Evolutionary conservation across 2,329 filamentous ascomycete genomes (phyloP).

Genomic region (Xylaria sp.): DNA sequence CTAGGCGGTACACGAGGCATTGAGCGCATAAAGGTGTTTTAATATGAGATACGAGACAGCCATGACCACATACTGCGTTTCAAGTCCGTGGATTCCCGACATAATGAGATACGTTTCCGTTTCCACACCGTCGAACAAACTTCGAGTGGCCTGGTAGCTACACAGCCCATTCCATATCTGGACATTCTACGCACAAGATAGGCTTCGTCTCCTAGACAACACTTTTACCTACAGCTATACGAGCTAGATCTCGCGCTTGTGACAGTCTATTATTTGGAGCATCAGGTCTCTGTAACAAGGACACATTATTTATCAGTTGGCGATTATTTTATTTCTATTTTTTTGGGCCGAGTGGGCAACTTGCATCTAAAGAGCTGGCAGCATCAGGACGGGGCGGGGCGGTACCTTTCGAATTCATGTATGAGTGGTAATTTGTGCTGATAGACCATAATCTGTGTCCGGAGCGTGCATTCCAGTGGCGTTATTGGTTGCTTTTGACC

Average conservation of each 20-base stretch:
- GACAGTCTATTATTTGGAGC: conserved; percentile 6
- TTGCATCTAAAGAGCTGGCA: conserved; percentile 38
- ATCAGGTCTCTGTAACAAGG: conserved; percentile 15
- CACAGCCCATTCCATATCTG: neutral
- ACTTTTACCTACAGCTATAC: conserved; percentile 7
- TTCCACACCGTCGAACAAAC: neutral
- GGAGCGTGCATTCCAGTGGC: conserved; percentile 36
- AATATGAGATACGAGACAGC: conserved; percentile 30
- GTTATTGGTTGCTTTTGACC: conserved; percentile 30
- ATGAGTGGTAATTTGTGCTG: conserved; percentile 36
- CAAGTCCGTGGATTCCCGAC: conserved; percentile 7
- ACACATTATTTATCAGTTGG: conserved; percentile 20
- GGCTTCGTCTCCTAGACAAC: conserved; percentile 9
- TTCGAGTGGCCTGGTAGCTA: conserved; percentile 5
- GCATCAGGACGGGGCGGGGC: conserved; percentile 36
- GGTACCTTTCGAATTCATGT: conserved; percentile 38
- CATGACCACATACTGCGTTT: conserved; percentile 17
- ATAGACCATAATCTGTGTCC: conserved; percentile 36
- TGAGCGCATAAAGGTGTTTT: conserved; percentile 14
- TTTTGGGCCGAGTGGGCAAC: conserved; percentile 23
- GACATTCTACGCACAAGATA: neutral
- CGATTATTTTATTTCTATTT: conserved; percentile 1
- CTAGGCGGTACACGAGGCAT: conserved; percentile 13
- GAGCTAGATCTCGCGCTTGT: conserved; percentile 11
- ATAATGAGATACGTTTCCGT: conserved; percentile 11